Conservation (phyloP, 306 rosid species). For the Inga leiocalycina region DNA sequence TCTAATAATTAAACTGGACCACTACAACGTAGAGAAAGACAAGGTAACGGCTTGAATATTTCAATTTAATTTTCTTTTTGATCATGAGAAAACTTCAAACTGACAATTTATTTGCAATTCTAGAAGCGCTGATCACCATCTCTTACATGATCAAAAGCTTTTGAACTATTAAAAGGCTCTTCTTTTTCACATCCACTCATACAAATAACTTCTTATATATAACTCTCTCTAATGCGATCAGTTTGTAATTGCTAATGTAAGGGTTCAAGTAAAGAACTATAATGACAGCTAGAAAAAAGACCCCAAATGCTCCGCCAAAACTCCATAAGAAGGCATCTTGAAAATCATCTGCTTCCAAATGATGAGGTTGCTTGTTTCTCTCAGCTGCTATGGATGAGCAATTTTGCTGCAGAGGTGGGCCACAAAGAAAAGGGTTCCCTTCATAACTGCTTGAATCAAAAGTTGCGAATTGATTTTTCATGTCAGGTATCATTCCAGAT, state of each 20-base stretch:
- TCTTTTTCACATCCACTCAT: not conserved
- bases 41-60: too few relatives aligned
- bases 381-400: not conserved
- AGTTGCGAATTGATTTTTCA: not conserved
- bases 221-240: not conserved
- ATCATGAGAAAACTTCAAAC: not conserved
- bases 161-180: not conserved
- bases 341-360: not conserved
- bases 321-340: not conserved
- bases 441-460: not conserved
- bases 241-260: not conserved
- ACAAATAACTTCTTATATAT: too few relatives aligned
- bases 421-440: not conserved
- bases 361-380: not conserved
- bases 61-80: too few relatives aligned
- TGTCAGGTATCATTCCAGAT: not conserved
- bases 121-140: too few relatives aligned
- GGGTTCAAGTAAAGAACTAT: conserved; percentile 1
- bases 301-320: not conserved
- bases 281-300: too few relatives aligned
- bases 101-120: too few relatives aligned
- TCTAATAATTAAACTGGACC: too few relatives aligned
- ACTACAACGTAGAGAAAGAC: too few relatives aligned
- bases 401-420: not conserved
- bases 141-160: not conserved